Percentiles rank a stretch among this genome's conserved stretches.
phyloP scores from a whole-genome alignment of 2,329 filamentous ascomycete genomes.

The Mycosphaerella sp. region DNA sequence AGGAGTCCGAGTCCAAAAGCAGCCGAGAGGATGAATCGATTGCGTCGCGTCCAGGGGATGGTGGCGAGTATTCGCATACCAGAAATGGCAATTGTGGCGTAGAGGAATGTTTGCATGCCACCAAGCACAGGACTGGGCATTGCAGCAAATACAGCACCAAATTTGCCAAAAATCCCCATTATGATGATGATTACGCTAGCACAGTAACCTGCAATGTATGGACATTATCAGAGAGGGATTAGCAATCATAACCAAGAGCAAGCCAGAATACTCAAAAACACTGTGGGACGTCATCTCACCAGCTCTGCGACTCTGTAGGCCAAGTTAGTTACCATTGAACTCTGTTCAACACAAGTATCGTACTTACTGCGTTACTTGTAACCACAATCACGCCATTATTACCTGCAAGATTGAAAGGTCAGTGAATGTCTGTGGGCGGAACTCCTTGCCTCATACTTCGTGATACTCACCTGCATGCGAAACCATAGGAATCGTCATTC shows the following conservation, averaged over 20 bases:
- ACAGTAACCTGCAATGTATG: slow-evolving; percentile 5
- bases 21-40: slow-evolving; percentile 62
- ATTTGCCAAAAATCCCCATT: slow-evolving; percentile 20
- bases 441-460: background rate
- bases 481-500: slow-evolving; percentile 21
- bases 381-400: slow-evolving; percentile 23
- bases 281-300: background rate
- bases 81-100: slow-evolving; percentile 66
- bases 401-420: background rate
- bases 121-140: slow-evolving; percentile 31
- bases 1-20: slow-evolving; percentile 19
- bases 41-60: slow-evolving; percentile 65
- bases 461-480: slow-evolving; percentile 8
- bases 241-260: too few relatives aligned
- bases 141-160: slow-evolving; percentile 18
- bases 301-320: slow-evolving; percentile 17
- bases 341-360: background rate
- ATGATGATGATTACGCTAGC: slow-evolving; percentile 17
- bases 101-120: slow-evolving; percentile 65
- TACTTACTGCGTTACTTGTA: slow-evolving; percentile 21
- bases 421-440: background rate
- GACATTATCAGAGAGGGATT: too few relatives aligned
- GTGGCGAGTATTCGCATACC: slow-evolving; percentile 67
- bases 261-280: too few relatives aligned
- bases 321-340: background rate